Evolutionary conservation across 257 asterid species (phyloP).

Genomic region (Salvia hispanica): DNA sequence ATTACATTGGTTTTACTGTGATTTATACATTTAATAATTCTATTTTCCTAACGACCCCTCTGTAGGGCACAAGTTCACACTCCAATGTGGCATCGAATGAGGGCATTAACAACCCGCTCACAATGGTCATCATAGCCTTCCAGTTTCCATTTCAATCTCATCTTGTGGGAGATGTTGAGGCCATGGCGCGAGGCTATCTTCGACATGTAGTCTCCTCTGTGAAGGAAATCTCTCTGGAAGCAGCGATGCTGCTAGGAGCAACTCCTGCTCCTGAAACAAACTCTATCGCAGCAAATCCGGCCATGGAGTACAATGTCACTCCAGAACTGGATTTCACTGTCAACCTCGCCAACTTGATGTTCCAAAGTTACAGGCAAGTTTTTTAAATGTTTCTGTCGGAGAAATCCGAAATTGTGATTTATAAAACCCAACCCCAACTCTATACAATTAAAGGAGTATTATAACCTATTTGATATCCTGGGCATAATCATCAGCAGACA

Average conservation of each 20-base stretch:
- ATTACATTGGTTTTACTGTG: background rate
- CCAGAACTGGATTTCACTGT: slow-evolving; percentile 19
- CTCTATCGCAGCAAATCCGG: slow-evolving; percentile 24
- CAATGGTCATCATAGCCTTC: slow-evolving; percentile 43
- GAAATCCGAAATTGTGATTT: slow-evolving; percentile 20
- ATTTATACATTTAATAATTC: background rate
- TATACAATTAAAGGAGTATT: background rate
- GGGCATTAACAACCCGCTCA: background rate
- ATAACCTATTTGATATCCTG: background rate
- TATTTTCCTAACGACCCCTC: slow-evolving; percentile 9
- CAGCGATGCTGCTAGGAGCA: slow-evolving; percentile 27
- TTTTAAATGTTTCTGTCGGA: background rate
- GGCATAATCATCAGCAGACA: background rate
- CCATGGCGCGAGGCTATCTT: slow-evolving; percentile 42
- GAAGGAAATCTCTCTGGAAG: slow-evolving; percentile 28
- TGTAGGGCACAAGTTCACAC: slow-evolving; percentile 31
- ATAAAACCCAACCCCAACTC: background rate
- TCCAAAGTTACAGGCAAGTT: slow-evolving; percentile 50
- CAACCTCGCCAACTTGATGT: slow-evolving; percentile 37
- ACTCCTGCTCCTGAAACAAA: slow-evolving; percentile 30
- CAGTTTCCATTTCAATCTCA: slow-evolving; percentile 48
- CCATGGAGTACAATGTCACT: slow-evolving; percentile 24
- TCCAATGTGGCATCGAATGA: slow-evolving; percentile 28
- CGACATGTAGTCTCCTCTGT: slow-evolving; percentile 37
- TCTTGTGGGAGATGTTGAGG: slow-evolving; percentile 31